Evolutionary conservation across 129 eudicot species (phyloP).

Genomic region (Silybum marianum): DNA sequence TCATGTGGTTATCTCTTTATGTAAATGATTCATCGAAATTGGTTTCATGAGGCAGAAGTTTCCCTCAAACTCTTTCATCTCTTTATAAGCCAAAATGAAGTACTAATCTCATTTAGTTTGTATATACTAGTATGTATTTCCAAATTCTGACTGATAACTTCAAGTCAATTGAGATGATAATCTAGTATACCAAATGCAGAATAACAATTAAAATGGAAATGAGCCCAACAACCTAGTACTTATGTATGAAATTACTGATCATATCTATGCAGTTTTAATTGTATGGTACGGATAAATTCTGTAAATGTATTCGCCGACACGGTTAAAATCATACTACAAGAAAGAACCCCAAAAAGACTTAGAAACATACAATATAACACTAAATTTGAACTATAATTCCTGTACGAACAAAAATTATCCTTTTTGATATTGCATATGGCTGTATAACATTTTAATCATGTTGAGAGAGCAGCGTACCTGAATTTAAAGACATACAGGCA

Average conservation of each 20-base stretch:
- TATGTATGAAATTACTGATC: neutral
- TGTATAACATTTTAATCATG: neutral
- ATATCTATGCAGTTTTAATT: neutral
- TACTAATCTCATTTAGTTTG: neutral
- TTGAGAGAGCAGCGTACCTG: neutral
- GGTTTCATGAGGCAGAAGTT: neutral
- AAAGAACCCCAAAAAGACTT: neutral
- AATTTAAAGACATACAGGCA: neutral
- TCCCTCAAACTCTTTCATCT: neutral
- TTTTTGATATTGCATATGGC: neutral
- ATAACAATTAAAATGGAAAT: neutral
- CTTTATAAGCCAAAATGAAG: neutral
- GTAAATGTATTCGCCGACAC: neutral
- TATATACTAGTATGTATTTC: neutral
- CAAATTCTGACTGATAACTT: neutral
- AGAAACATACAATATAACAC: neutral
- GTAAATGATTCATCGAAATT: neutral
- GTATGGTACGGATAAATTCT: neutral
- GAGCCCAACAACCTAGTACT: neutral
- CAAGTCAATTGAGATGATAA: neutral
- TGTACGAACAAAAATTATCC: neutral
- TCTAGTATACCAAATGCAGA: neutral
- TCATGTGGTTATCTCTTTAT: neutral
- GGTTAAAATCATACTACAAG: neutral
- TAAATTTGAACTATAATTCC: neutral